Base-by-base conservation (phyloP, 306 rosid species). In the Cucurbita ficifolia region DNA sequence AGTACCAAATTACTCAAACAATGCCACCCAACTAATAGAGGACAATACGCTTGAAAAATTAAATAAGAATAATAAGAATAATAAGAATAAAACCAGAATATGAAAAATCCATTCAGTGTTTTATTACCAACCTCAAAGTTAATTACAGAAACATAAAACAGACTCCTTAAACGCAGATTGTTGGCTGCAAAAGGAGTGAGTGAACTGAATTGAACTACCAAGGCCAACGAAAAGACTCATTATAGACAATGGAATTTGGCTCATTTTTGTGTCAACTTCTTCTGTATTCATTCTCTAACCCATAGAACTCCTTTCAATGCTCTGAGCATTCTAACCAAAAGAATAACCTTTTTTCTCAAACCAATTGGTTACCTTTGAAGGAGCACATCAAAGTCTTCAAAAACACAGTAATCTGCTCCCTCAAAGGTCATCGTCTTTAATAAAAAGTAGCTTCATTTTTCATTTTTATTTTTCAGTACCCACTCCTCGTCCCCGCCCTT, bases 171-270 rank as follows among this genome's bases (percentile, higher is more conserved):
- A 36, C 5, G 75, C 56, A 69, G 73, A 46, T 69, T 69, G 21
- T 69, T 69, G 42, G 57, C 73, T 69, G 73, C 73, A 21, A 50
- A 50, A 49, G 74, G 58, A 70, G 74, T 11, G 72, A 42, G 22
- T 59, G 43, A 33, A 59, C 65, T 61, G 21, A 40, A 40, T 36
- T 64, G 70, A 63, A 69, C 73, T 69, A 51, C 76, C 73, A 67
- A 74, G 39, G 48, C 42, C 35, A 80, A 72, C 65, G 75, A 40
- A 50, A 43, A 22, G 36, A 46, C 78, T 71, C 48, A 51, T 51
- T 61, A 61, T 61, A 36, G 69, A 70, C 48, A 71, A 71, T 50
- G 62, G 49, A 71, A 52, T 35, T 61, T 40, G 7, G 61, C 75
- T 71, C 61, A n/a, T 71, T 50, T 70, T 60, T 35, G 60, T 70